Base-by-base conservation (phyloP, 2,329 filamentous ascomycete genomes). In the Colletotrichum nymphaeae region DNA sequence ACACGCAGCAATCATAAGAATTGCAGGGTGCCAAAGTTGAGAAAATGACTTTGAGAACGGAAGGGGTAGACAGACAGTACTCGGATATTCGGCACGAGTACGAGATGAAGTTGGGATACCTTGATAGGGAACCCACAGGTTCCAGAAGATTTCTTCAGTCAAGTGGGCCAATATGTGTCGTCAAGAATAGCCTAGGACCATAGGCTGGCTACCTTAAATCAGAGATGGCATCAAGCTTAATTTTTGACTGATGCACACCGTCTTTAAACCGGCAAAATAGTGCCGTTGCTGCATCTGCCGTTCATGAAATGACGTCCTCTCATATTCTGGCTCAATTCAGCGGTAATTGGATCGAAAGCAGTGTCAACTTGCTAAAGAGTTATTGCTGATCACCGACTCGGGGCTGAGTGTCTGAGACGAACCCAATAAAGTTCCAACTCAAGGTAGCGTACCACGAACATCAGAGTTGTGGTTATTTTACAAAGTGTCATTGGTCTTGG, bases 101-200 rank as follows among this genome's bases (percentile, higher is more conserved):
- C 32, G 56, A 69, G 42, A 52, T 49, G 52, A 22, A 8, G 58
- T 42, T 22, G 53, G 30, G 49, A 28, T 49, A 5, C 42, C 42
- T 49, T 49, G 42, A 49, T 49, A 49, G 19, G 42, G 19, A 42
- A 26, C 2, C 67, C 70, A 64, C 70, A 26, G 28, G 42, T 63
- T 52, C 60, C 60, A 65, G 70, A 70, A 65, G 32, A 59, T 55
- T 62, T 66, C 19, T 52, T 37, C 16, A 8, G 55, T 32, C 19
- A 32, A 69, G 70, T 70, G 70, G 67, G 60, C 62, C 60, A 28
- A 16, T 11, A 22, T 65, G 56, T 73, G 60, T 66, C 55, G 24
- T 59, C 49, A 26, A 70, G 46, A 65, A 52, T 65, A 62, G 59
- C 35, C 49, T 19, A 32, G 26, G 49, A 52, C 26, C n/a, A 56